Conservation (phyloP, 352 stramenopile genomes). For the Blastocystis sp. region DNA sequence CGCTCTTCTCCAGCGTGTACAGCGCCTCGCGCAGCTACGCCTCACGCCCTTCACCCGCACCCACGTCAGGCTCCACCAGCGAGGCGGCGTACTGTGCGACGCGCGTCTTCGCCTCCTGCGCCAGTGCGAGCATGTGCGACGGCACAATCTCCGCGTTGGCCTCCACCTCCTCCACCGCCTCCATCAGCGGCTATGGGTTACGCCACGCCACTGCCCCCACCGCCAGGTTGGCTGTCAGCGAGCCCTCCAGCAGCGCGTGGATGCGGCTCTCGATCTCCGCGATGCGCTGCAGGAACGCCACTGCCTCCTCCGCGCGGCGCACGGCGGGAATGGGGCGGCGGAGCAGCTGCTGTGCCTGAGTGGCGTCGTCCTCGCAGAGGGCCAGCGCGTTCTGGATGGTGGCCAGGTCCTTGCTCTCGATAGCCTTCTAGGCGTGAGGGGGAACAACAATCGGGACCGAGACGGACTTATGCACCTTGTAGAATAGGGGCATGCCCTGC, state of each 20-base stretch:
- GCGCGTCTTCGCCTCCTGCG: conserved; percentile 5
- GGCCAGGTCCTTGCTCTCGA: conserved; percentile 19
- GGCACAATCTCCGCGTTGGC: conserved; percentile 7
- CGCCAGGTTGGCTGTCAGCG: conserved; percentile 1
- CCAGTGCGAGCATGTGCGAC: neutral
- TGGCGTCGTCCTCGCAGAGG: neutral
- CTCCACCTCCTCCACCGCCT: conserved; percentile 39
- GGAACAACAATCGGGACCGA: neutral
- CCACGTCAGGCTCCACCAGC: conserved; percentile 62
- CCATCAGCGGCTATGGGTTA: conserved; percentile 38
- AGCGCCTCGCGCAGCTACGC: conserved; percentile 67
- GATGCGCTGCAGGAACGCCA: conserved; percentile 29
- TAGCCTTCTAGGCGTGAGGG: conserved; percentile 13
- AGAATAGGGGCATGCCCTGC: conserved; percentile 22
- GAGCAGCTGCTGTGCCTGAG: conserved; percentile 29
- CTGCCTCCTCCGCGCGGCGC: conserved; percentile 8
- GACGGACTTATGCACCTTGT: neutral
- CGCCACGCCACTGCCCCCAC: neutral
- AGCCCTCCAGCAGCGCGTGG: conserved; percentile 10
- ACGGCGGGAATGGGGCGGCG: neutral
- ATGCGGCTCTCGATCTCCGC: conserved; percentile 7
- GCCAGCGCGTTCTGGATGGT: conserved; percentile 24
- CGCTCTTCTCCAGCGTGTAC: conserved; percentile 15
- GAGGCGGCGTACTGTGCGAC: conserved; percentile 28
- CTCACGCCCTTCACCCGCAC: neutral